Evolutionary conservation across 192 early-diverging fungal species (phyloP), one percentile per base, ranked within the genome.

Genomic region (Coemansia sp.): DNA sequence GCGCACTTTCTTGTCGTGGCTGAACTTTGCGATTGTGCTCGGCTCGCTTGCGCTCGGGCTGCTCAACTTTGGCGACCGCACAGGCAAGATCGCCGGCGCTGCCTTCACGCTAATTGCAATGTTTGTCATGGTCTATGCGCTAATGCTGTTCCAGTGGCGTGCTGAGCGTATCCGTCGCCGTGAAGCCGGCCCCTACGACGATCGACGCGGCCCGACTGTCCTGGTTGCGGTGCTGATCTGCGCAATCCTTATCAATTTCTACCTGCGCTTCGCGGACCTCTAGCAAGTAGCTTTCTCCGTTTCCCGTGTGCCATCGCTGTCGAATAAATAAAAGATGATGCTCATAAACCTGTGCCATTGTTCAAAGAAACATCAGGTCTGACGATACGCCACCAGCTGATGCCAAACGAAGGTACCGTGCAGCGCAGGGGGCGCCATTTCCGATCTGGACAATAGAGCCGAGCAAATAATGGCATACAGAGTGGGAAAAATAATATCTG

Each of bases 1-100:
- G 78, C 86, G 94, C 20, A 96, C 94, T 2, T 94, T 95, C 60
- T 78, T 95, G 43, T 89, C 93, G 5, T 96, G 93, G 93, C 82
- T 94, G 43, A 90, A 91, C 67, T 92, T 94, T 75, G 85, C 90
- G 9, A 87, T 90, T 38, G 82, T 93, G 13, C 72, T 93, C 41
- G 90, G 89, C 13, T 87, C 88, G 22, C 79, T 93, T 23, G 89
- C 88, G n/a, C 83, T 93, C 42, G 89, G 90, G 1, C 66, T 93
- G 55, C 70, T 93, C 43, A 93, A 93, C 81, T 93, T 92, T 88
- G 92, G 92, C 34, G 91, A 93, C 59, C 75, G 83, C 20, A 73
- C 89, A 2, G 85, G 86, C n/a, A 77, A 82, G 29, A 88, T 92
- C 61, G 85, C 88, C 22, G 88, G 90, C 0, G 79, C 77, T 9